phyloP scores from a whole-genome alignment of 345 rosid species.

The Populus ilicifolia region DNA sequence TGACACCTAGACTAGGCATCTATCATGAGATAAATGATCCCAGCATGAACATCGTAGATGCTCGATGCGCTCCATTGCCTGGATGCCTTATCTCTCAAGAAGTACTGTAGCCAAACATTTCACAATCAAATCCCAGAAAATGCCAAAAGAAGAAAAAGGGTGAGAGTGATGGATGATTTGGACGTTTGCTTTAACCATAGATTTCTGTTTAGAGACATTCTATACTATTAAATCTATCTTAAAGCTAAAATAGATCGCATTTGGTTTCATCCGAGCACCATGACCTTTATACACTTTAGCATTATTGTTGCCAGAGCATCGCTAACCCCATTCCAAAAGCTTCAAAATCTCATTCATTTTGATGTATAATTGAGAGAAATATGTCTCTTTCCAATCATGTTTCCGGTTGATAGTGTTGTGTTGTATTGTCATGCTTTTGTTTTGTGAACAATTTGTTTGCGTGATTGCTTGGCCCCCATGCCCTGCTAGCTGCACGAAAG shows the following conservation, averaged over 20 bases:
- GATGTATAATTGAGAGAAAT: not conserved
- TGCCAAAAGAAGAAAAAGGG: not conserved
- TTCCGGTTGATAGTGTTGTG: not conserved
- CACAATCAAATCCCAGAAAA: not conserved
- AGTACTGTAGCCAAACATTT: not conserved
- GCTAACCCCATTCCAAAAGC: not conserved
- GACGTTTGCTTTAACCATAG: not conserved
- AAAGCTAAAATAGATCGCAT: constrained; percentile 13
- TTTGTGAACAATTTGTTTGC: not conserved
- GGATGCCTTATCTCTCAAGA: not conserved
- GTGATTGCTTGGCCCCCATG: not conserved
- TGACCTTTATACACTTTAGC: not conserved
- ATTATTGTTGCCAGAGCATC: constrained; percentile 3
- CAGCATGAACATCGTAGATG: not conserved
- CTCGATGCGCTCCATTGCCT: not conserved
- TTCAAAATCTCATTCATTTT: not conserved
- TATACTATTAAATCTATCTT: constrained; percentile 1
- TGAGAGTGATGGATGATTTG: not conserved
- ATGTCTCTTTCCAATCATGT: not conserved
- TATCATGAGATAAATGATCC: not conserved
- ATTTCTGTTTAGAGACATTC: not conserved
- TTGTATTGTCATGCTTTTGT: not conserved
- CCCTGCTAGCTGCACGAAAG: no score
- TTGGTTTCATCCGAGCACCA: not conserved
- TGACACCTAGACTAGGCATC: not conserved